Percentiles rank a stretch among this genome's conserved stretches.
Evolutionary conservation across 305 asterid species (phyloP).

Genomic region (Fraxinus albicans): DNA sequence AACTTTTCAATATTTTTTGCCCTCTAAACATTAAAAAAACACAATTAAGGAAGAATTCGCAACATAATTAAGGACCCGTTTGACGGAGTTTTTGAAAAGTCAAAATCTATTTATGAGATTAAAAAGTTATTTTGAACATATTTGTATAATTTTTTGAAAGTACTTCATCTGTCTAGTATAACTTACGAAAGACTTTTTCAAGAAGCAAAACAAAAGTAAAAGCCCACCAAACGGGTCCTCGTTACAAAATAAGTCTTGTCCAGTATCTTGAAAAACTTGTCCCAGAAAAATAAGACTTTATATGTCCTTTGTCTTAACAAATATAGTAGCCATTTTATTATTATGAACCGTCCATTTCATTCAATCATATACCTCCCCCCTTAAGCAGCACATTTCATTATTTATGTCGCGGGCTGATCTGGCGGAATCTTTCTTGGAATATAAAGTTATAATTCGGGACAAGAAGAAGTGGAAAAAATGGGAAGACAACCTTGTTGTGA

Average conservation of each 20-base stretch:
- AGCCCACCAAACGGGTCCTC: not conserved
- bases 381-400: conserved; percentile 34
- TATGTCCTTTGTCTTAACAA: conserved; percentile 14
- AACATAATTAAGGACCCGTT: not conserved
- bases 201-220: not conserved
- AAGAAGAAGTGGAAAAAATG: conserved; percentile 30
- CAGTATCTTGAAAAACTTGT: not conserved
- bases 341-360: conserved; percentile 33
- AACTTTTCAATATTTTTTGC: conserved; percentile 11
- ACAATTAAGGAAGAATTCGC: conserved; percentile 6
- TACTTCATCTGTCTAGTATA: no score
- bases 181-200: not conserved
- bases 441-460: conserved; percentile 19
- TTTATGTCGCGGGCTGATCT: conserved; percentile 39
- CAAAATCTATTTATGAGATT: no score
- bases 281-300: conserved; percentile 17
- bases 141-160: no score
- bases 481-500: conserved; percentile 77
- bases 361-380: conserved; percentile 46
- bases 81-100: not conserved
- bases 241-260: conserved; percentile 22
- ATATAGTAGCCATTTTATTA: conserved; percentile 28
- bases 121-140: not conserved
- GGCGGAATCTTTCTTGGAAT: conserved; percentile 39
- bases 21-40: not conserved